phyloP scores from a whole-genome alignment of 2,329 filamentous ascomycete genomes.

The Sarocladium kiliense region DNA sequence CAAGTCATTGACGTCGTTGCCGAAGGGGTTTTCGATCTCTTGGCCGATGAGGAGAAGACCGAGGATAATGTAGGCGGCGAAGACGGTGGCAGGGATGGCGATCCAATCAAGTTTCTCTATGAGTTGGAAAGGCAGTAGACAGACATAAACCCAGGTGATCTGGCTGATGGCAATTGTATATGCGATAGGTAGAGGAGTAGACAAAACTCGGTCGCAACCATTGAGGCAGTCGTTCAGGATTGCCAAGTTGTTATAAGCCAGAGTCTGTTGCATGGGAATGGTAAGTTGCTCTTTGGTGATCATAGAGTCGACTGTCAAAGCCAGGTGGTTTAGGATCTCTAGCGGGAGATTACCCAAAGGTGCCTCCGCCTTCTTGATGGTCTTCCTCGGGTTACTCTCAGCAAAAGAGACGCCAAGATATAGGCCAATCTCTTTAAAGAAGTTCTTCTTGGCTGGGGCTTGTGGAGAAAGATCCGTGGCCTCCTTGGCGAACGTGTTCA shows the following conservation, averaged over 20 bases:
- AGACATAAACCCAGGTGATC: constrained; percentile 80
- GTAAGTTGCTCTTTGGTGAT: constrained; percentile 50
- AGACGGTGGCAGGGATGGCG: constrained; percentile 70
- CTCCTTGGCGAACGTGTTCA: constrained; percentile 67
- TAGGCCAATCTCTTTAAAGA: constrained; percentile 63
- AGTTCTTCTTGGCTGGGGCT: constrained; percentile 34
- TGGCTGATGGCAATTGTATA: constrained; percentile 82
- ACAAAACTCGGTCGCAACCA: constrained; percentile 71
- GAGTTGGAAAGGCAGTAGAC: constrained; percentile 78
- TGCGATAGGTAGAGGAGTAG: constrained; percentile 75
- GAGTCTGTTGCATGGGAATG: constrained; percentile 53
- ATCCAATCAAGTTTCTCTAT: constrained; percentile 60
- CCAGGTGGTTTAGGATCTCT: constrained; percentile 71
- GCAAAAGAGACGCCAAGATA: constrained; percentile 75
- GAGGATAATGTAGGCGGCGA: constrained; percentile 76
- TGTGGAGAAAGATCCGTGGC: constrained; percentile 36
- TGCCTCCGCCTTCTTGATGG: constrained; percentile 65
- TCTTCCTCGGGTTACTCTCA: constrained; percentile 71
- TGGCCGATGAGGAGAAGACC: constrained; percentile 68
- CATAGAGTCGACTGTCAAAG: constrained; percentile 59
- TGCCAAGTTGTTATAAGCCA: constrained; percentile 55
- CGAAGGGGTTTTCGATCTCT: constrained; percentile 84
- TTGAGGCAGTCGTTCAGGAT: constrained; percentile 67
- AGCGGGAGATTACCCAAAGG: constrained; percentile 80
- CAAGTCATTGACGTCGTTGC: constrained; percentile 76